Percentiles rank a stretch among this genome's conserved stretches.
Evolutionary conservation across 176 grass and related monocot genomes (phyloP).

Genomic region (Zea luxurians): DNA sequence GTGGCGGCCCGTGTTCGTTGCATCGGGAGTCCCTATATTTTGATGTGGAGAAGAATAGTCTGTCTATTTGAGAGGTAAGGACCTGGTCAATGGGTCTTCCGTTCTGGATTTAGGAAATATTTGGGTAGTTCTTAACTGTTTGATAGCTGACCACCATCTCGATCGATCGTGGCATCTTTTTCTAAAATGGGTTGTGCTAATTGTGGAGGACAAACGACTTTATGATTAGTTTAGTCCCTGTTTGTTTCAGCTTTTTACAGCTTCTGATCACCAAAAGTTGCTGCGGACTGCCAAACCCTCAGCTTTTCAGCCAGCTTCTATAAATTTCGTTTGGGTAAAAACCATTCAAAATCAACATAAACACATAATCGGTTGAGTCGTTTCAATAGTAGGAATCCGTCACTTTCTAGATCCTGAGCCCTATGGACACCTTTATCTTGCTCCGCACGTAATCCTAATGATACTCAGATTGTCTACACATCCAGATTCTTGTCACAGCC

Average conservation of each 20-base stretch:
- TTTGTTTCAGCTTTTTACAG: background rate
- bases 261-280: too few species aligned
- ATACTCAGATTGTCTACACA: too few species aligned
- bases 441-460: too few species aligned
- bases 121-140: background rate
- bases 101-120: background rate
- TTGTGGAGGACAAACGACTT: background rate
- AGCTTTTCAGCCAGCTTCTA: too few species aligned
- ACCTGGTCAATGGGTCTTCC: conserved; percentile 23
- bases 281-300: too few species aligned
- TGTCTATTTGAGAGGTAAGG: conserved; percentile 35
- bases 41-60: background rate
- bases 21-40: background rate
- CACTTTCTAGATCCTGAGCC: too few species aligned
- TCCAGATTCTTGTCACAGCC: too few species aligned
- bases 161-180: background rate
- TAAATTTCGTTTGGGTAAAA: too few species aligned
- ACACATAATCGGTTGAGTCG: too few species aligned
- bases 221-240: background rate
- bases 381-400: too few species aligned
- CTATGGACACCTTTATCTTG: too few species aligned
- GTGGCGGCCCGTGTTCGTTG: background rate
- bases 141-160: background rate
- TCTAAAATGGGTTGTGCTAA: background rate
- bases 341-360: too few species aligned